Conservation (phyloP, 2,329 filamentous ascomycete genomes). For the Apiospora koreana region DNA sequence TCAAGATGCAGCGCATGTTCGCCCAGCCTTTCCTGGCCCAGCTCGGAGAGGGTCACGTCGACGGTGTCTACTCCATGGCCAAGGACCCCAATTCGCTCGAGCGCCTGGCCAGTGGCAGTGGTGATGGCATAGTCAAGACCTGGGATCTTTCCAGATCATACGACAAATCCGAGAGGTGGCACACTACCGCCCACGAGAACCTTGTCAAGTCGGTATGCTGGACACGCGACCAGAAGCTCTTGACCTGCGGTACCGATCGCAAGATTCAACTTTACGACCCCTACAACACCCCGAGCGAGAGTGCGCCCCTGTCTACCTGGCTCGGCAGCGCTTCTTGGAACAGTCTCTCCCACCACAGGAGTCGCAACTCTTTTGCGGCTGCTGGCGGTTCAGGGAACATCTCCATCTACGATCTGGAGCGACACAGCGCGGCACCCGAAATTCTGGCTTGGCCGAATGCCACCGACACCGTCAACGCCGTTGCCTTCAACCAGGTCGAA, state of each 20-base stretch:
- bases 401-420: slow-evolving; percentile 68
- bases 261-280: slow-evolving; percentile 92
- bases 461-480: slow-evolving; percentile 84
- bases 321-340: slow-evolving; percentile 83
- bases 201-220: slow-evolving; percentile 90
- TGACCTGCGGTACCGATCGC: slow-evolving; percentile 85
- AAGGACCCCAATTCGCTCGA: slow-evolving; percentile 77
- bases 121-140: slow-evolving; percentile 75
- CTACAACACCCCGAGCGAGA: slow-evolving; percentile 69
- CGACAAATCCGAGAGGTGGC: slow-evolving; percentile 73
- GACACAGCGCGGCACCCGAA: slow-evolving; percentile 69
- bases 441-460: slow-evolving; percentile 84
- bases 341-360: slow-evolving; percentile 79
- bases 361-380: slow-evolving; percentile 76
- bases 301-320: slow-evolving; percentile 80
- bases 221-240: slow-evolving; percentile 80
- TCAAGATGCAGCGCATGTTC: slow-evolving; percentile 93
- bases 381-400: slow-evolving; percentile 71
- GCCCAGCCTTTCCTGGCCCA: slow-evolving; percentile 70
- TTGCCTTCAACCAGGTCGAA: slow-evolving; percentile 92
- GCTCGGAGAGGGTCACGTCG: slow-evolving; percentile 63
- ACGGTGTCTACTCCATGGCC: slow-evolving; percentile 81
- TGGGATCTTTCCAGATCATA: slow-evolving; percentile 73
- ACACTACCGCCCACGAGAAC: slow-evolving; percentile 83
- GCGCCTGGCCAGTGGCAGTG: slow-evolving; percentile 78